A percentile compares a stretch with the other conserved stretches of the same genome.
Evolutionary conservation across 2,329 filamentous ascomycete species (phyloP).

Genomic region (Alternaria angustiovoidea): DNA sequence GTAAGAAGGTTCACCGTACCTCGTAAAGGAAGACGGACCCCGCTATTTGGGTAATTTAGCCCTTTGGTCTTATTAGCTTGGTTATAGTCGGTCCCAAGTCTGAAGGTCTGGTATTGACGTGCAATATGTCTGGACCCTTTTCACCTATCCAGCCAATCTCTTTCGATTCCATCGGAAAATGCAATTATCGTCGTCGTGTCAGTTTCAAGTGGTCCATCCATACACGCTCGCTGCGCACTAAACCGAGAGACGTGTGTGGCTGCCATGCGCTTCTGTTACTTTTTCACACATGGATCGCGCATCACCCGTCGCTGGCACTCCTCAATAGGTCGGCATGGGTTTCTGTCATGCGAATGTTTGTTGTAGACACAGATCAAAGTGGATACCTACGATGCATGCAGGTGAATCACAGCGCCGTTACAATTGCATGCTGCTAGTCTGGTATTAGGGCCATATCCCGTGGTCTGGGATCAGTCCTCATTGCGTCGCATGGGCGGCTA

Average conservation of each 20-base stretch:
- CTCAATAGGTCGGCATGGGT: background rate
- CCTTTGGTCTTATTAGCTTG: background rate
- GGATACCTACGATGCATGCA: slow-evolving; percentile 2
- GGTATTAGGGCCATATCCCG: background rate
- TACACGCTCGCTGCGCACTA: slow-evolving; percentile 4
- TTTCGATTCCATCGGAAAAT: background rate
- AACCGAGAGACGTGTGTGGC: slow-evolving; percentile 6
- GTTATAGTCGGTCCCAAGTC: background rate
- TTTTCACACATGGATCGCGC: slow-evolving; percentile 1
- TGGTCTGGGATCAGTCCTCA: slow-evolving; percentile 1
- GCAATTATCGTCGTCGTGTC: slow-evolving; percentile 1
- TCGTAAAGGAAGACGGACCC: background rate
- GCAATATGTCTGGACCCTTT: slow-evolving; percentile 14
- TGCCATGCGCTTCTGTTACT: background rate
- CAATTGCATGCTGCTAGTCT: slow-evolving; percentile 3
- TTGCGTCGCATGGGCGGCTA: slow-evolving; percentile 2
- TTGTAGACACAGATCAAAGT: background rate
- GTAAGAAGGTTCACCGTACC: background rate
- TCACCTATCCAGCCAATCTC: background rate
- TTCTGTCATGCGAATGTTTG: slow-evolving; percentile 2
- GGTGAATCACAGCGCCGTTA: slow-evolving; percentile 2
- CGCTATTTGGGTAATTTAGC: background rate
- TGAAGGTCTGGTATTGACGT: slow-evolving; percentile 1
- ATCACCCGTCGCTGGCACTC: background rate
- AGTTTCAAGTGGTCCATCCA: background rate